Conservation (phyloP, 1,284 basidiomycete species). For the Cryptococcus deneoformans region DNA sequence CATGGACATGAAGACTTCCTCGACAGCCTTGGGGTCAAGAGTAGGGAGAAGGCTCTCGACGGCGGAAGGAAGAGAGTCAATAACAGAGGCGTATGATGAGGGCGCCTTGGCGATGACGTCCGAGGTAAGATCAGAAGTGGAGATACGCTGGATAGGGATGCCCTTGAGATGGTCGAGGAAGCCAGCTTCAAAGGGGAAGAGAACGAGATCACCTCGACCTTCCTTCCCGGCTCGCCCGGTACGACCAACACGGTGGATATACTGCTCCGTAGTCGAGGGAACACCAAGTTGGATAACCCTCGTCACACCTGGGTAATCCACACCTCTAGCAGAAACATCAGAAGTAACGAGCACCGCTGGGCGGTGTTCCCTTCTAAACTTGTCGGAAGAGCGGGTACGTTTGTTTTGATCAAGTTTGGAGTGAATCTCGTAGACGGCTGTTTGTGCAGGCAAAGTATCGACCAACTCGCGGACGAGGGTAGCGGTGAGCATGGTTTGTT, state of each 20-base stretch:
- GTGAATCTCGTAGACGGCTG: slow-evolving; percentile 79
- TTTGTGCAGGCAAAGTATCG: slow-evolving; percentile 53
- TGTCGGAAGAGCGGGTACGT: slow-evolving; percentile 63
- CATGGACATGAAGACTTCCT: slow-evolving; percentile 65
- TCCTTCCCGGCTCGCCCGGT: slow-evolving; percentile 72
- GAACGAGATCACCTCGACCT: slow-evolving; percentile 84
- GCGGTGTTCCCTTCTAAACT: slow-evolving; percentile 63
- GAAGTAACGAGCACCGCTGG: slow-evolving; percentile 76
- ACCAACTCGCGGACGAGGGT: slow-evolving; percentile 60
- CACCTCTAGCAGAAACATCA: slow-evolving; percentile 85
- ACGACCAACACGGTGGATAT: slow-evolving; percentile 88
- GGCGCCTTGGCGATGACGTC: slow-evolving; percentile 58
- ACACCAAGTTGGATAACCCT: slow-evolving; percentile 91
- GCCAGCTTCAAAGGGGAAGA: slow-evolving; percentile 76
- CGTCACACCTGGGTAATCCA: slow-evolving; percentile 87
- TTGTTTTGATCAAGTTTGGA: slow-evolving; percentile 68
- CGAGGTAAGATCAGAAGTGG: slow-evolving; percentile 55
- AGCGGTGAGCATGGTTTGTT: slow-evolving; percentile 73
- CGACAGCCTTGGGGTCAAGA: slow-evolving; percentile 60
- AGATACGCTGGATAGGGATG: slow-evolving; percentile 67
- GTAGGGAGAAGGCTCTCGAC: slow-evolving; percentile 45
- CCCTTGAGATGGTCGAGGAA: slow-evolving; percentile 68
- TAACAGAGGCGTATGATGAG: slow-evolving; percentile 17
- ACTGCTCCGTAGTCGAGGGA: slow-evolving; percentile 69
- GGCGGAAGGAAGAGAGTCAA: slow-evolving; percentile 49